Evolutionary conservation across 2,329 filamentous ascomycete genomes (phyloP).

Genomic region (Aspergillus quadrilineatus): DNA sequence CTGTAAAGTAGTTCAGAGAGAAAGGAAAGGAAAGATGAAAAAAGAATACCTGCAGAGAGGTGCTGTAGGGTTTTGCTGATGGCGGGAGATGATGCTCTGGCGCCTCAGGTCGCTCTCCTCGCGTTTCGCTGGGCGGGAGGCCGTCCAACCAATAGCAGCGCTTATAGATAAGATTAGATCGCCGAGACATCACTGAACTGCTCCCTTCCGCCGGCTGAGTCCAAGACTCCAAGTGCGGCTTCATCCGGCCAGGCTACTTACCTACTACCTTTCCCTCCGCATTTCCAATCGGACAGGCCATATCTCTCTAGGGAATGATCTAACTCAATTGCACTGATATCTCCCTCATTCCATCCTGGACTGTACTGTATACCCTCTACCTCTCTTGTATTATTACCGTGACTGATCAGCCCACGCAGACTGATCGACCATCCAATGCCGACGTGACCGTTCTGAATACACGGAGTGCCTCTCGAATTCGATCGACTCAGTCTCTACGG

Average conservation of each 20-base stretch:
- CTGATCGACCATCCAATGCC: conserved; percentile 14
- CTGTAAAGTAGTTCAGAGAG: conserved; percentile 3
- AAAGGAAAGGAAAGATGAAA: conserved; percentile 5
- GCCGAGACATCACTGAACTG: conserved; percentile 25
- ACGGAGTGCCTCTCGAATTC: neutral
- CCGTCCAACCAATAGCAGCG: conserved; percentile 28
- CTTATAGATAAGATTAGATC: conserved; percentile 42
- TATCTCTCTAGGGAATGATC: conserved; percentile 7
- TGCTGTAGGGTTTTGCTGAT: conserved; percentile 7
- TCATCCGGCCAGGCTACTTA: conserved; percentile 6
- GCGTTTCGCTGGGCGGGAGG: conserved; percentile 4
- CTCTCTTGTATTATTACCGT: neutral
- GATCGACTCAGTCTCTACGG: conserved; percentile 20
- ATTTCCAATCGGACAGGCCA: conserved; percentile 14
- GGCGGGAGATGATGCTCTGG: conserved; percentile 5
- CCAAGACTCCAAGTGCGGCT: conserved; percentile 6
- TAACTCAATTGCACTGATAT: neutral
- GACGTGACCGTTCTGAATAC: conserved; percentile 2
- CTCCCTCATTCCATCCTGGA: neutral
- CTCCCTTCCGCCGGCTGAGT: conserved; percentile 11
- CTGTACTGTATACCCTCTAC: neutral
- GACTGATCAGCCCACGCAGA: conserved; percentile 7
- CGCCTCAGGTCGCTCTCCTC: conserved; percentile 10
- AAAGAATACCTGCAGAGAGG: conserved; percentile 8
- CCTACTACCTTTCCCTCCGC: neutral